Evolutionary conservation across 345 rosid genomes (phyloP).

Genomic region (Conringia planisiliqua): DNA sequence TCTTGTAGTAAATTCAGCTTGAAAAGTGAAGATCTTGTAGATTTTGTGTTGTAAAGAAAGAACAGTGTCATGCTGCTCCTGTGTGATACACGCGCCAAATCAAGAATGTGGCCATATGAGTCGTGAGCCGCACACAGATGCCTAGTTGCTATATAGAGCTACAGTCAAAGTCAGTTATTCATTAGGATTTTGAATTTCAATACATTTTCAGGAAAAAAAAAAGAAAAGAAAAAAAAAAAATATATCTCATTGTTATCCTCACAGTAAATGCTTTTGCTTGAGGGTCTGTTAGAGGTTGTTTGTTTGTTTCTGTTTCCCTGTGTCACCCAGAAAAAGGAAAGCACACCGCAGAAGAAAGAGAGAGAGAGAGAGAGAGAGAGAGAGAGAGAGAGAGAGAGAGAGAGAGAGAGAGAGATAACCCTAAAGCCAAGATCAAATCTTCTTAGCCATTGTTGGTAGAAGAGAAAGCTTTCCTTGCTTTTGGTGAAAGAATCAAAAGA

Average conservation of each 20-base stretch:
- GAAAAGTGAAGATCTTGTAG: background rate
- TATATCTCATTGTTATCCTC: constrained; percentile 32
- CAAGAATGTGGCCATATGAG: constrained; percentile 17
- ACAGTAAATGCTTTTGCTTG: constrained; percentile 35
- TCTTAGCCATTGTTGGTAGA: constrained; percentile 8
- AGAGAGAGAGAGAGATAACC: constrained; percentile 16
- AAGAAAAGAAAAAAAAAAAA: background rate
- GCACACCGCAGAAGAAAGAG: constrained; percentile 7
- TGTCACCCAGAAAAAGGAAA: constrained; percentile 19
- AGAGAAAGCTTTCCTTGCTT: constrained; percentile 9
- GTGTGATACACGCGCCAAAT: constrained; percentile 26
- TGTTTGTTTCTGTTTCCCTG: constrained; percentile 29
- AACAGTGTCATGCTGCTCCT: background rate
- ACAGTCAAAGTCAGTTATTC: constrained; percentile 37
- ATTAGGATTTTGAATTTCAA: constrained; percentile 26
- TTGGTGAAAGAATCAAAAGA: constrained; percentile 15
- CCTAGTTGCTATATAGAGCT: constrained; percentile 35
- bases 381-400: constrained; percentile 5
- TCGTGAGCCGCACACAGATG: constrained; percentile 16
- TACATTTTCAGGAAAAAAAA: constrained; percentile 13
- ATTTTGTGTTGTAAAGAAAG: background rate
- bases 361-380: constrained; percentile 14
- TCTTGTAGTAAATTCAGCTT: background rate
- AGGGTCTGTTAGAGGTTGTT: constrained; percentile 26
- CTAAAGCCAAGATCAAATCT: constrained; percentile 8